These are phyloP conservation scores for Leucocoprinus leucothites DNA, from an alignment of 768 basidiomycete species.

Conservation along the genomic window DNA sequence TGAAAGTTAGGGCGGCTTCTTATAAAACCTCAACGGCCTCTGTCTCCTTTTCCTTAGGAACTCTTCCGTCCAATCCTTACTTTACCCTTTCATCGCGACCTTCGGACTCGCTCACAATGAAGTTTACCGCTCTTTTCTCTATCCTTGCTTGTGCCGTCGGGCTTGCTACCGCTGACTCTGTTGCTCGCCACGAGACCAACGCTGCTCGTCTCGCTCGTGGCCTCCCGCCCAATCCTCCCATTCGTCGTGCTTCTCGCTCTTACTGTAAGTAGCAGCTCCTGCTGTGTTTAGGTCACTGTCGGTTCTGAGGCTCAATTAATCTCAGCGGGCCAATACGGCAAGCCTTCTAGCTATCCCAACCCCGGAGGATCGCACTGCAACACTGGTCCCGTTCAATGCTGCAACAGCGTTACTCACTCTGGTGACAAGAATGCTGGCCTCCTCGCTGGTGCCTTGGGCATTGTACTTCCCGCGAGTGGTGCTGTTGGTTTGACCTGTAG, in stretches of 20 bases:
- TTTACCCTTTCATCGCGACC: constrained; percentile 14
- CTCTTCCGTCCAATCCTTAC: constrained; percentile 16
- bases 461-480: constrained; percentile 21
- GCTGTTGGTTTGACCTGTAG: constrained; percentile 35
- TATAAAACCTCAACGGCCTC: constrained; percentile 7
- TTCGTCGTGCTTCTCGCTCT: constrained; percentile 27
- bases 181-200: constrained; percentile 39
- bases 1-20: neutral
- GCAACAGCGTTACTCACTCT: constrained; percentile 27
- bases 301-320: constrained; percentile 34
- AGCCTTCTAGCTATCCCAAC: constrained; percentile 29
- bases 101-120: constrained; percentile 28
- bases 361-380: constrained; percentile 30
- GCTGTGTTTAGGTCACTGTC: constrained; percentile 27
- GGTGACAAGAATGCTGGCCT: constrained; percentile 12
- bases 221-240: constrained; percentile 45
- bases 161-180: constrained; percentile 28
- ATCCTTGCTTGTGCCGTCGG: constrained; percentile 32
- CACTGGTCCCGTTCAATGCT: constrained; percentile 28
- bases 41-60: constrained; percentile 5
- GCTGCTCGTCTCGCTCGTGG: constrained; percentile 53
- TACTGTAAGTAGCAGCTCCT: constrained; percentile 15
- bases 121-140: constrained; percentile 37
- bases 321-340: constrained; percentile 30
- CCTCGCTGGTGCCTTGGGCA: constrained; percentile 29